These are phyloP conservation scores for Erodium maritimum DNA, from an alignment of 345 rosid species.

Conservation along the genomic window DNA sequence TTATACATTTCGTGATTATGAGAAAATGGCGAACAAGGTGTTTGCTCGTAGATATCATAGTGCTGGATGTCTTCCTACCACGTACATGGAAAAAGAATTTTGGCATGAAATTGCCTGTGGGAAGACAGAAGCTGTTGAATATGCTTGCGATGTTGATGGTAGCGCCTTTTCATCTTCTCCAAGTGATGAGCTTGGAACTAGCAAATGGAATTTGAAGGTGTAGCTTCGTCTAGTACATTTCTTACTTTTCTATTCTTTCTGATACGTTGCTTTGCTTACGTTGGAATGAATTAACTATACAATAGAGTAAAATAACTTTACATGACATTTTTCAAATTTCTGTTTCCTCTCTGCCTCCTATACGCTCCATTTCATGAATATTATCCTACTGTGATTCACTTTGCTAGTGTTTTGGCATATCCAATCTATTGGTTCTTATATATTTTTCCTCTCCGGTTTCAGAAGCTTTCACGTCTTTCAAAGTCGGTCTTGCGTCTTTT, in stretches of 20 bases:
- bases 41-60: constrained; percentile 91
- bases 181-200: constrained; percentile 81
- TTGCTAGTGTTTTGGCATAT: constrained; percentile 1
- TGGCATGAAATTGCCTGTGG: constrained; percentile 96
- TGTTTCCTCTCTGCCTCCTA: neutral
- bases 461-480: constrained; percentile 78
- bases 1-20: constrained; percentile 88
- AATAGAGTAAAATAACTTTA: neutral
- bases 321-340: neutral
- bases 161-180: constrained; percentile 94
- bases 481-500: constrained; percentile 86
- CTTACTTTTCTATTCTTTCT: constrained; percentile 2
- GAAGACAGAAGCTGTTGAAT: constrained; percentile 94
- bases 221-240: constrained; percentile 17
- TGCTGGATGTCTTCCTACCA: constrained; percentile 75
- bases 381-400: constrained; percentile 4
- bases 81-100: constrained; percentile 97
- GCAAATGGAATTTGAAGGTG: constrained; percentile 99
- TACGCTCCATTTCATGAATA: neutral
- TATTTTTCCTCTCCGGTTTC: constrained; percentile 15
- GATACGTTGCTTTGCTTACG: neutral
- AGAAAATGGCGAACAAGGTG: constrained; percentile 97
- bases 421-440: neutral
- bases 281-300: neutral
- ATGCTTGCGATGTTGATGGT: constrained; percentile 99